phyloP scores from a whole-genome alignment of 768 basidiomycete genomes.

The Lentinula lateritia region DNA sequence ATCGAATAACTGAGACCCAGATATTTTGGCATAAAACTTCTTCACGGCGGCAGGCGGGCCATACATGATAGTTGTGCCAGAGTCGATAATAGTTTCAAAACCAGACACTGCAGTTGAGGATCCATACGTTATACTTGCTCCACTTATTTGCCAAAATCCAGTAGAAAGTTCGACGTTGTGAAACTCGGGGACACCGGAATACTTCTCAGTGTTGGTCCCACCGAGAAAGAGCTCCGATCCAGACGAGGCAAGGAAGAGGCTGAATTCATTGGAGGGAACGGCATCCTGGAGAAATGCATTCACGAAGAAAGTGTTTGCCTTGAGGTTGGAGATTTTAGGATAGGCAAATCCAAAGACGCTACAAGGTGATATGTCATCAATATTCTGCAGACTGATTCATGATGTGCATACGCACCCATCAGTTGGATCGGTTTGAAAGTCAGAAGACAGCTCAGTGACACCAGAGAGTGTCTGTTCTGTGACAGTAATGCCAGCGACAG shows the following conservation, averaged over 20 bases:
- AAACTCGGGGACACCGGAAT: constrained; percentile 35
- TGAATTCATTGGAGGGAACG: constrained; percentile 30
- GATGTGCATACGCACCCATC: neutral
- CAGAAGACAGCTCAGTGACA: constrained; percentile 26
- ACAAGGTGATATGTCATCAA: too few relatives aligned
- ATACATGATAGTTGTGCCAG: constrained; percentile 30
- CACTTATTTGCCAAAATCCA: constrained; percentile 22
- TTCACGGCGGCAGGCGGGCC: constrained; percentile 19
- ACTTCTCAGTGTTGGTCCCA: constrained; percentile 38
- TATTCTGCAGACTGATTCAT: too few relatives aligned
- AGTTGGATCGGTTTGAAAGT: constrained; percentile 17
- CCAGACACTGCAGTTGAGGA: constrained; percentile 6
- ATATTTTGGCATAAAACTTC: constrained; percentile 19
- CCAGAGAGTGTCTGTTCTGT: constrained; percentile 25
- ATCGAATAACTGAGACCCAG: constrained; percentile 13
- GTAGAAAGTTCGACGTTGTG: constrained; percentile 14
- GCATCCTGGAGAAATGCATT: constrained; percentile 29
- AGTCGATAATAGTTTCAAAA: constrained; percentile 27
- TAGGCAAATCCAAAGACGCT: constrained; percentile 31
- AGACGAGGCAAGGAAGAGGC: constrained; percentile 34
- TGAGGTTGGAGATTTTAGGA: constrained; percentile 25
- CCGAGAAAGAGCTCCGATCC: constrained; percentile 48
- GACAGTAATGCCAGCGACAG: constrained; percentile 14
- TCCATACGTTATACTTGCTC: constrained; percentile 12
- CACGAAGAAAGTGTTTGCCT: constrained; percentile 30